Evolutionary conservation across 2,329 filamentous ascomycete species (phyloP).

Genomic region (Cladobotryum mycophilum): DNA sequence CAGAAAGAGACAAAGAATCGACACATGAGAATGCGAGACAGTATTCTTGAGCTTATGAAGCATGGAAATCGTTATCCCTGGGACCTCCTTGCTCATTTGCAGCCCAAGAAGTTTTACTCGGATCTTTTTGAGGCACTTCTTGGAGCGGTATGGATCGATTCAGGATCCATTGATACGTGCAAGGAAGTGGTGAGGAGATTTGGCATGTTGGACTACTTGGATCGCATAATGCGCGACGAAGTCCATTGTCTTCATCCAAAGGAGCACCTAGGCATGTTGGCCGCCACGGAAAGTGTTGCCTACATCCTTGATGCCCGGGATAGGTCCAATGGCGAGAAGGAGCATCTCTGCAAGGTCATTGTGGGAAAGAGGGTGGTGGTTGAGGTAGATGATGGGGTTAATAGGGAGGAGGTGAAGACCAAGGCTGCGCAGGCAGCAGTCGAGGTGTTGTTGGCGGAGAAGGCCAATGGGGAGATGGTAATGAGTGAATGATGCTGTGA

Average conservation of each 20-base stretch:
- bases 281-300: conserved; percentile 43
- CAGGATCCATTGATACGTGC: conserved; percentile 55
- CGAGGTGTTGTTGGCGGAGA: conserved; percentile 23
- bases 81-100: conserved; percentile 59
- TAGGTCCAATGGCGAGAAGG: conserved; percentile 16
- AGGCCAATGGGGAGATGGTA: neutral
- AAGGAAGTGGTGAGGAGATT: conserved; percentile 52
- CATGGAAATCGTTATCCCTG: conserved; percentile 63
- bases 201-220: conserved; percentile 59
- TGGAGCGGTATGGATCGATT: conserved; percentile 81
- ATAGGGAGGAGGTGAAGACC: conserved; percentile 46
- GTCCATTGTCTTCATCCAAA: conserved; percentile 61
- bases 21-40: conserved; percentile 41
- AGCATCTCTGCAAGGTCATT: conserved; percentile 41
- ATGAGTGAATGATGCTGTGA: neutral
- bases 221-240: conserved; percentile 50
- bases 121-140: conserved; percentile 77
- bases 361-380: conserved; percentile 43
- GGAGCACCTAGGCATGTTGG: conserved; percentile 58
- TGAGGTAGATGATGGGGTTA: conserved; percentile 39
- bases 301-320: conserved; percentile 40
- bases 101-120: conserved; percentile 70
- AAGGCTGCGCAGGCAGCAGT: conserved; percentile 50
- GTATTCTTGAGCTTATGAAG: conserved; percentile 46
- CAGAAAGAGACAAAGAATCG: conserved; percentile 39